A percentile compares a stretch with the other conserved stretches of the same genome.
phyloP scores from a whole-genome alignment of 2,329 filamentous ascomycete species.

The Periglandula ipomoeae region DNA sequence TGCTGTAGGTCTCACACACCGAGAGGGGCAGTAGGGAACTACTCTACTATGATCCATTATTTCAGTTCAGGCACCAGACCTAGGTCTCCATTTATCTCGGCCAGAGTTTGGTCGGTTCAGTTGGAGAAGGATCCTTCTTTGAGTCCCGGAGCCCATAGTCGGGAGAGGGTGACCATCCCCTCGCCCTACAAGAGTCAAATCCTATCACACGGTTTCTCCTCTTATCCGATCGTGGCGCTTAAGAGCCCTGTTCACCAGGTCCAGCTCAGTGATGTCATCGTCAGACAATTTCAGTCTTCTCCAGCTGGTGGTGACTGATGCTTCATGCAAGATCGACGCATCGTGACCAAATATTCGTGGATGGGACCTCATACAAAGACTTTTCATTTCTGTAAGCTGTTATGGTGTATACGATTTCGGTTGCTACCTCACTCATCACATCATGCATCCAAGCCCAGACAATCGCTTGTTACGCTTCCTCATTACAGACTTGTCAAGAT shows the following conservation, averaged over 20 bases:
- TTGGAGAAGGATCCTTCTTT: neutral
- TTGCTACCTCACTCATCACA: too few relatives aligned
- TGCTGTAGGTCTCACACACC: slow-evolving; percentile 14
- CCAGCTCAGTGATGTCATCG: neutral
- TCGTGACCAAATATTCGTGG: neutral
- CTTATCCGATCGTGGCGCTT: neutral
- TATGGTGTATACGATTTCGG: too few relatives aligned
- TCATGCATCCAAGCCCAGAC: too few relatives aligned
- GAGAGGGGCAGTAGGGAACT: slow-evolving; percentile 5
- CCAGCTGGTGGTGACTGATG: neutral
- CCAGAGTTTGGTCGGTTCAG: neutral
- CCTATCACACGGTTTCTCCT: neutral
- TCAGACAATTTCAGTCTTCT: neutral
- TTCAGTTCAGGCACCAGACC: neutral
- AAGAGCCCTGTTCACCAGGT: neutral
- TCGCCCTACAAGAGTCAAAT: too few relatives aligned
- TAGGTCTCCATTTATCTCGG: too few relatives aligned
- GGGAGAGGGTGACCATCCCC: too few relatives aligned
- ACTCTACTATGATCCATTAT: neutral
- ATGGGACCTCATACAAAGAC: neutral
- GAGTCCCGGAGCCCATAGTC: too few relatives aligned
- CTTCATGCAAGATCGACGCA: neutral
- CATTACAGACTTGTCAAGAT: too few relatives aligned
- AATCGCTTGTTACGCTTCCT: too few relatives aligned
- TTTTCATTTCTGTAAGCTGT: neutral